Evolutionary conservation across 2,329 filamentous ascomycete genomes (phyloP).

Genomic region (Didymellaceae sp.): DNA sequence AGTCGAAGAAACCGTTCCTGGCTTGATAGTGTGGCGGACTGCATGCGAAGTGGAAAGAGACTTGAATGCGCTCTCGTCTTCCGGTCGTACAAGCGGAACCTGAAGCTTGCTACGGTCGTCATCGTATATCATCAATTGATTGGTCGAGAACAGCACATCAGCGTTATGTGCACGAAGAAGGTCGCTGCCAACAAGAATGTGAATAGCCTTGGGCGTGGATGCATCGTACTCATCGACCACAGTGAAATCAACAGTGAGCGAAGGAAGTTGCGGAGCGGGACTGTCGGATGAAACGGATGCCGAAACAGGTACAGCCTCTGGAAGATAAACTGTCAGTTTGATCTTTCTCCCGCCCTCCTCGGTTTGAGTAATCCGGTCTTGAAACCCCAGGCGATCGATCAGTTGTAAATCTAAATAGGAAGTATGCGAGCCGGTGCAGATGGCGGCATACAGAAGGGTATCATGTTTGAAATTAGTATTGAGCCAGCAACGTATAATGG

Average conservation of each 20-base stretch:
- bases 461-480: slow-evolving; percentile 89
- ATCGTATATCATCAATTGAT: slow-evolving; percentile 85
- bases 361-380: slow-evolving; percentile 69
- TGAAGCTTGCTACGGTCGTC: slow-evolving; percentile 86
- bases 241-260: slow-evolving; percentile 79
- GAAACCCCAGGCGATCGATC: slow-evolving; percentile 74
- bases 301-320: slow-evolving; percentile 84
- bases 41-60: slow-evolving; percentile 69
- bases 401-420: slow-evolving; percentile 81
- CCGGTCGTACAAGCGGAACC: slow-evolving; percentile 89
- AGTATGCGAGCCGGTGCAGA: slow-evolving; percentile 89
- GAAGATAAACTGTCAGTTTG: slow-evolving; percentile 83
- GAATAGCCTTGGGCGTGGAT: slow-evolving; percentile 68
- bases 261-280: slow-evolving; percentile 79
- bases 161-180: slow-evolving; percentile 84
- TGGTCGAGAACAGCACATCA: slow-evolving; percentile 90
- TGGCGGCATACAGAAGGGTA: slow-evolving; percentile 85
- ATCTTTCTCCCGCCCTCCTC: slow-evolving; percentile 72
- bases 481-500: slow-evolving; percentile 95
- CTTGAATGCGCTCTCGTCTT: slow-evolving; percentile 83
- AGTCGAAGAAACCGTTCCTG: not conserved
- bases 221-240: slow-evolving; percentile 65
- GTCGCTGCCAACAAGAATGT: slow-evolving; percentile 90
- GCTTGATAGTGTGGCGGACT: not conserved
- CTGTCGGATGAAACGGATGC: slow-evolving; percentile 71